Percentiles rank a stretch among this genome's conserved stretches.
Conservation (phyloP, 1,284 basidiomycete species). For the Hypsizygus ulmarius region DNA sequence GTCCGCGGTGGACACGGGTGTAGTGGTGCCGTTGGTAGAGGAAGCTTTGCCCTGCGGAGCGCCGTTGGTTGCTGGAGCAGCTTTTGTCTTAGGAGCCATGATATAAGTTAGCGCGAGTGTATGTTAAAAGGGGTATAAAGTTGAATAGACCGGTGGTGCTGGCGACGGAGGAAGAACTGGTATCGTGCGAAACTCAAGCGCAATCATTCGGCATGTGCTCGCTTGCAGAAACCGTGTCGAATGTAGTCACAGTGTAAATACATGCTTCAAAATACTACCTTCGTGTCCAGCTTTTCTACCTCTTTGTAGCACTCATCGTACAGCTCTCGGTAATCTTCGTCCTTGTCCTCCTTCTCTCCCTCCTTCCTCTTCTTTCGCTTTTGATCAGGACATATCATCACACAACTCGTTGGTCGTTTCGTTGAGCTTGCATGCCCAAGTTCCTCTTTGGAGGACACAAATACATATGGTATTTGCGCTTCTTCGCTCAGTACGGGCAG, state of each 20-base stretch:
- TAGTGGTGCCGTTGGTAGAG: conserved; percentile 47
- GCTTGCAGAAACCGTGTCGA: not conserved
- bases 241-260: no score
- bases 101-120: conserved; percentile 28
- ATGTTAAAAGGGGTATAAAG: conserved; percentile 14
- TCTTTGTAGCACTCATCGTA: conserved; percentile 86
- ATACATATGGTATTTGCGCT: conserved; percentile 90
- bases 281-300: conserved; percentile 77
- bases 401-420: conserved; percentile 97
- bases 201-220: conserved; percentile 10
- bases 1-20: conserved; percentile 42
- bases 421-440: conserved; percentile 94
- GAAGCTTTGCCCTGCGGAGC: conserved; percentile 39
- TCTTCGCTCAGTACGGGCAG: conserved; percentile 95
- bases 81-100: conserved; percentile 57
- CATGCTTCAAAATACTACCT: conserved; percentile 55
- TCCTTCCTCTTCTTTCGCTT: conserved; percentile 75
- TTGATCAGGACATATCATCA: conserved; percentile 85
- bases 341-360: conserved; percentile 60
- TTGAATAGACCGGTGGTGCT: conserved; percentile 21
- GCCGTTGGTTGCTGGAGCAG: conserved; percentile 42
- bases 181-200: conserved; percentile 20
- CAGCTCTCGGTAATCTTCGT: conserved; percentile 80
- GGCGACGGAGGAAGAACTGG: conserved; percentile 24
- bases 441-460: conserved; percentile 88